Conservation (phyloP, 1,284 basidiomycete species). For the Porphyrellus sp. region DNA sequence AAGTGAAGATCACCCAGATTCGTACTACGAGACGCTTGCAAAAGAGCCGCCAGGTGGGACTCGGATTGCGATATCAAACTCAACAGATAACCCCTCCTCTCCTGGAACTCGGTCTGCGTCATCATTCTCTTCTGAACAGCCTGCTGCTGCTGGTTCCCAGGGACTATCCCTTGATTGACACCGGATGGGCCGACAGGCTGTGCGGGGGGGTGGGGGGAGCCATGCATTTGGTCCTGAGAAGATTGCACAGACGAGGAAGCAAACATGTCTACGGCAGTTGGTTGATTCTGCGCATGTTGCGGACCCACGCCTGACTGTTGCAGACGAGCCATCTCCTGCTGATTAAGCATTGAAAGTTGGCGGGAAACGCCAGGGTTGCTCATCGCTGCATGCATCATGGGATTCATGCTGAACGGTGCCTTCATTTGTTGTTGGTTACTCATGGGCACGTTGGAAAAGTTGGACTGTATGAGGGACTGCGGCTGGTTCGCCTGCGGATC, state of each 20-base stretch:
- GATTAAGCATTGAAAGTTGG: slow-evolving; percentile 50
- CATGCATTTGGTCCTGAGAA: slow-evolving; percentile 43
- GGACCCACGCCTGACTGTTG: slow-evolving; percentile 28
- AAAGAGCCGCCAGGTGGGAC: slow-evolving; percentile 7
- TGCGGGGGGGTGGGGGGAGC: slow-evolving; percentile 45
- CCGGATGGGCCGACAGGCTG: slow-evolving; percentile 23
- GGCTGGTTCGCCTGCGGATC: slow-evolving; percentile 42
- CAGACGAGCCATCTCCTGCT: slow-evolving; percentile 41
- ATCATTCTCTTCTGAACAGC: slow-evolving; percentile 20
- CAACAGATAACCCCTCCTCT: slow-evolving; percentile 21
- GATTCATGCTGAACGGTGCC: slow-evolving; percentile 32
- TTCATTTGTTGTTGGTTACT: slow-evolving; percentile 34
- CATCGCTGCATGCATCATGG: slow-evolving; percentile 41
- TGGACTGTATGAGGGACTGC: slow-evolving; percentile 39
- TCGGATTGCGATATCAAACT: slow-evolving; percentile 21
- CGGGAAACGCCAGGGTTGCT: slow-evolving; percentile 34
- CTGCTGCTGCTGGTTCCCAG: slow-evolving; percentile 21
- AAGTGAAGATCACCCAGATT: slow-evolving; percentile 29
- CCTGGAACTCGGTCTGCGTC: slow-evolving; percentile 27
- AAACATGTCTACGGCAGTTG: slow-evolving; percentile 42
- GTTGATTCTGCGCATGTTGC: slow-evolving; percentile 37
- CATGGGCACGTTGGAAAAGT: slow-evolving; percentile 38
- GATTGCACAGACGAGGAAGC: slow-evolving; percentile 38
- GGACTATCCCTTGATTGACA: slow-evolving; percentile 23
- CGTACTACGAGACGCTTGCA: slow-evolving; percentile 19